These are phyloP conservation scores for Friedmanniomyces endolithicus DNA, from an alignment of 495 filamentous ascomycete species.

Conservation along the genomic window DNA sequence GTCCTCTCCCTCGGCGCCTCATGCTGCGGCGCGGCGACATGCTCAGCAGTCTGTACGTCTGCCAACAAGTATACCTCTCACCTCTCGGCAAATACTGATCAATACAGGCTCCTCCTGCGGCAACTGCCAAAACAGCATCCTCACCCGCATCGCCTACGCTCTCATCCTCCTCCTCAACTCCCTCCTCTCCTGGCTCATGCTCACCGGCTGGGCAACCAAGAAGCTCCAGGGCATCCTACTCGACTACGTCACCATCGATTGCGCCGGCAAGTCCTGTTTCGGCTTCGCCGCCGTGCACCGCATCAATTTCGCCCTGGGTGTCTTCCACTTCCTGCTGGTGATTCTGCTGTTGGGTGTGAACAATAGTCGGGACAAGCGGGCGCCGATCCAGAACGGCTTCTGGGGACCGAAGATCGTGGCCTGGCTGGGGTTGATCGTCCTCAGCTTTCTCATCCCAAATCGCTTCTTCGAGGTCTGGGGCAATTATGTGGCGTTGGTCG, in stretches of 20 bases:
- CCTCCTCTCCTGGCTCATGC: constrained; percentile 96
- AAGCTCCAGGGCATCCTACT: constrained; percentile 83
- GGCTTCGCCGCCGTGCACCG: constrained; percentile 94
- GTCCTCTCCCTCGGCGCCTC: constrained; percentile 63
- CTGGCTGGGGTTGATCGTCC: constrained; percentile 74
- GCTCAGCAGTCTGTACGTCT: constrained; percentile 1
- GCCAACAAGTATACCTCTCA: too few relatives aligned
- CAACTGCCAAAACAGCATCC: constrained; percentile 92
- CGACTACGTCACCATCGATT: constrained; percentile 89
- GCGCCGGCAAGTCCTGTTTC: constrained; percentile 80
- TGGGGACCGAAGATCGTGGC: constrained; percentile 80
- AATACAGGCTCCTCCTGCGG: constrained; percentile 50
- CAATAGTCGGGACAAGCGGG: constrained; percentile 75
- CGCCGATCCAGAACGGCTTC: constrained; percentile 84
- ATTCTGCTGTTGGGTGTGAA: constrained; percentile 74
- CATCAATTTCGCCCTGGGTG: constrained; percentile 91
- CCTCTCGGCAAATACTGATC: too few relatives aligned
- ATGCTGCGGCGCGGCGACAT: constrained; percentile 61
- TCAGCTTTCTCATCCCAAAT: constrained; percentile 93
- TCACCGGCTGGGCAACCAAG: constrained; percentile 95
- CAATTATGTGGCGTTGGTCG: constrained; percentile 78
- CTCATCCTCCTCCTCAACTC: constrained; percentile 93
- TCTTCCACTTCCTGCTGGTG: constrained; percentile 82
- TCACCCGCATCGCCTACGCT: constrained; percentile 94
- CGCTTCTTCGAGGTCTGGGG: constrained; percentile 92